phyloP scores from a whole-genome alignment of 768 basidiomycete species.

The Russula sp. region DNA sequence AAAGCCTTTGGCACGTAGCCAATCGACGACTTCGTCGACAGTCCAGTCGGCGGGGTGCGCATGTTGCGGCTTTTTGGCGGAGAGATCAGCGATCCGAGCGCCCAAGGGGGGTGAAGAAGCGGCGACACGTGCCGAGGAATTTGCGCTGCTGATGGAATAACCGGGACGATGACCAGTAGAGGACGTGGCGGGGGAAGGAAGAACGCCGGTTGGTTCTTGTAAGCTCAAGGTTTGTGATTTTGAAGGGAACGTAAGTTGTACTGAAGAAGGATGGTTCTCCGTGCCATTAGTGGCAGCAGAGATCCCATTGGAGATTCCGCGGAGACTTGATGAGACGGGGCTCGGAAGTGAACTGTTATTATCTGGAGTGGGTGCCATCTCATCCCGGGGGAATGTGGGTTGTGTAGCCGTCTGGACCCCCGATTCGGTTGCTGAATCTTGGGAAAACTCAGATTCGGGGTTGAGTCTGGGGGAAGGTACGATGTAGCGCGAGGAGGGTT shows the following conservation, averaged over 20 bases:
- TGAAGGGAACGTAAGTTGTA: conserved; percentile 13
- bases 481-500: conserved; percentile 32
- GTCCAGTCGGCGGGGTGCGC: conserved; percentile 68
- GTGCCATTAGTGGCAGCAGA: not conserved
- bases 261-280: not conserved
- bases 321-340: conserved; percentile 27
- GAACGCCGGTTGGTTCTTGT: conserved; percentile 29
- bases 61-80: conserved; percentile 28
- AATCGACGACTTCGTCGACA: conserved; percentile 84
- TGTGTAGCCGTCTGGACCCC: conserved; percentile 30
- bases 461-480: conserved; percentile 28
- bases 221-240: conserved; percentile 12
- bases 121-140: conserved; percentile 9
- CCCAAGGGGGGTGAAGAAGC: conserved; percentile 6
- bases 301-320: conserved; percentile 9
- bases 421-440: conserved; percentile 18
- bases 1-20: conserved; percentile 81
- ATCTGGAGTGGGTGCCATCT: not conserved
- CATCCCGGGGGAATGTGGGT: conserved; percentile 25
- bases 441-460: conserved; percentile 1
- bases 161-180: conserved; percentile 27
- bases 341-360: conserved; percentile 24
- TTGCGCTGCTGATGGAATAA: conserved; percentile 14
- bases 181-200: conserved; percentile 31
- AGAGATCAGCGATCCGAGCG: not conserved